These are phyloP conservation scores for Fusarium domesticum DNA, from an alignment of 2,329 filamentous ascomycete genomes.

Conservation along the genomic window DNA sequence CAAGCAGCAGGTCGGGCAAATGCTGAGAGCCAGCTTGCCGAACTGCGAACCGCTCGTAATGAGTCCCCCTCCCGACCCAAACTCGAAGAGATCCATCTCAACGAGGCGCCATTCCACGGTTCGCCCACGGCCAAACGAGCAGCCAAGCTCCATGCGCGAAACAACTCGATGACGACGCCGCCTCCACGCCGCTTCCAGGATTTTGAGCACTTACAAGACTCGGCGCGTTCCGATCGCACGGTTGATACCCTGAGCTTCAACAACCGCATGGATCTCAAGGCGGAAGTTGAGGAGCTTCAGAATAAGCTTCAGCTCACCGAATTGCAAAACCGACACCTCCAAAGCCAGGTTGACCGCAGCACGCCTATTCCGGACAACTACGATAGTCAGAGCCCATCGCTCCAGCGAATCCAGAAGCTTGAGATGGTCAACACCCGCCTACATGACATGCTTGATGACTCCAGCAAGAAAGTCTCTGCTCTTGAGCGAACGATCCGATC, in stretches of 20 bases:
- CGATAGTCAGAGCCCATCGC: conserved; percentile 77
- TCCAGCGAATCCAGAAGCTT: conserved; percentile 81
- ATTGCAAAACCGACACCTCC: conserved; percentile 92
- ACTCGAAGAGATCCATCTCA: conserved; percentile 83
- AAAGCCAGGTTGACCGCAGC: conserved; percentile 75
- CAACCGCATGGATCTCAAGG: conserved; percentile 84
- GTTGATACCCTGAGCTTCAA: conserved; percentile 79
- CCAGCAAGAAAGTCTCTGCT: conserved; percentile 83
- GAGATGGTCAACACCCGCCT: conserved; percentile 88
- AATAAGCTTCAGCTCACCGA: conserved; percentile 91
- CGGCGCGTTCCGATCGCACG: conserved; percentile 78
- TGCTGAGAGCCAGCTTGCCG: conserved; percentile 78
- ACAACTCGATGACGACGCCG: conserved; percentile 72
- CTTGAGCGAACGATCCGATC: conserved; percentile 83
- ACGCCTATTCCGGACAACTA: conserved; percentile 61
- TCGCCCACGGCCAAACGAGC: conserved; percentile 72
- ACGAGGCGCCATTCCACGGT: conserved; percentile 69
- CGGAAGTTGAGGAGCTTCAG: conserved; percentile 87
- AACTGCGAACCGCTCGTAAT: conserved; percentile 70
- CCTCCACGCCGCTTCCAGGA: conserved; percentile 70
- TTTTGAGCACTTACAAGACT: conserved; percentile 62
- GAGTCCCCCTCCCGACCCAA: conserved; percentile 70
- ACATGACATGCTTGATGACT: conserved; percentile 93
- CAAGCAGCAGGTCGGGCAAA: conserved; percentile 77
- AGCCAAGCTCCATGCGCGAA: conserved; percentile 50